Evolutionary conservation across 148 eudicot genomes (phyloP).

Genomic region (Suaeda aralocaspica): DNA sequence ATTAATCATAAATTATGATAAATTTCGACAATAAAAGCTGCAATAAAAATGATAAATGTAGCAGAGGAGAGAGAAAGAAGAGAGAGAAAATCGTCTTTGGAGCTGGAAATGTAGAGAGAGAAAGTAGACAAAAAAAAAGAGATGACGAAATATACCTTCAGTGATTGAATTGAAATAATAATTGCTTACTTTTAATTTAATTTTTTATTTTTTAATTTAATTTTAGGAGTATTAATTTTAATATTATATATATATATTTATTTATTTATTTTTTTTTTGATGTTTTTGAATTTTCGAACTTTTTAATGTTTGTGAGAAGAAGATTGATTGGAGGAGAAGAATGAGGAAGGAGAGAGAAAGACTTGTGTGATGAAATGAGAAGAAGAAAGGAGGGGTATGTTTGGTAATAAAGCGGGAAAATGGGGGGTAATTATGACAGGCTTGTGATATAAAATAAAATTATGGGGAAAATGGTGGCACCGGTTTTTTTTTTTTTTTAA

Average conservation of each 20-base stretch:
- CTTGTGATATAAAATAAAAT: not conserved
- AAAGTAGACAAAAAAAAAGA: not conserved
- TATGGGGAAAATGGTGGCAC: conserved; percentile 7
- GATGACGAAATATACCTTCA: conserved; percentile 17
- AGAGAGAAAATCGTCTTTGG: conserved; percentile 16
- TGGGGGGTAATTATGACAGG: conserved; percentile 4
- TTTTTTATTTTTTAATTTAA: not conserved
- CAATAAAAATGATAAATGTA: not conserved
- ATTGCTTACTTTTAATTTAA: conserved; percentile 28
- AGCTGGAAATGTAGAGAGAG: conserved; percentile 43
- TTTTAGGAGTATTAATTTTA: conserved; percentile 3
- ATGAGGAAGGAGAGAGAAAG: conserved; percentile 16
- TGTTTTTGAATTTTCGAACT: conserved; percentile 23
- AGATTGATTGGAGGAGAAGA: conserved; percentile 11
- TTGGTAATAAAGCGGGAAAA: conserved; percentile 4
- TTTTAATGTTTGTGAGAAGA: conserved; percentile 19
- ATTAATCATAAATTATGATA: not conserved
- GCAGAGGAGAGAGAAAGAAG: conserved; percentile 27
- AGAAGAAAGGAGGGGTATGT: not conserved
- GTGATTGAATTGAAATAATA: conserved; percentile 34
- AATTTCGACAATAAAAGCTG: not conserved
- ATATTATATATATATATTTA: too few relatives aligned
- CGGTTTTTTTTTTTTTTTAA: conserved; percentile 14
- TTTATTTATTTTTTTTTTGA: too few relatives aligned
- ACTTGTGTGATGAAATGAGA: not conserved